Conservation (phyloP, 2,329 filamentous ascomycete species). For the Neodidymelliopsis sp. region DNA sequence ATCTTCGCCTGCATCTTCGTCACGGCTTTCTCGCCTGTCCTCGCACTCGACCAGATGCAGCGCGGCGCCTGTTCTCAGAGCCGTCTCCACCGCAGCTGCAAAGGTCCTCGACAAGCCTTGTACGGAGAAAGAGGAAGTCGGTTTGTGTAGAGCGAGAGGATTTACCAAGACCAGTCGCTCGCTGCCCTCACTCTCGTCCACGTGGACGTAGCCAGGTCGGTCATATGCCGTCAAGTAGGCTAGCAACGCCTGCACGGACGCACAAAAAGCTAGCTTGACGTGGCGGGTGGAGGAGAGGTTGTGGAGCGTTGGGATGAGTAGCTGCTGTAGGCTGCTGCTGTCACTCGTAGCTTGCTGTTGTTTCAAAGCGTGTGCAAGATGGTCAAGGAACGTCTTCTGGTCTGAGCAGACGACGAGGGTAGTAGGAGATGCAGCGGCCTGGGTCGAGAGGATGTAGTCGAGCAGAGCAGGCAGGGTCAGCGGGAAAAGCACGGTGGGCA, state of each 20-base stretch:
- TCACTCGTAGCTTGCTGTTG: slow-evolving; percentile 15
- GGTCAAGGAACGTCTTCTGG: slow-evolving; percentile 68
- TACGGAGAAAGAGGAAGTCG: slow-evolving; percentile 76
- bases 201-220: slow-evolving; percentile 15
- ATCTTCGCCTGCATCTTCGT: slow-evolving; percentile 62
- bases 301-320: slow-evolving; percentile 71
- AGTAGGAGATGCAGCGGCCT: slow-evolving; percentile 61
- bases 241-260: slow-evolving; percentile 78
- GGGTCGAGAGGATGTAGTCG: slow-evolving; percentile 65
- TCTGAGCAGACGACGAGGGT: slow-evolving; percentile 76
- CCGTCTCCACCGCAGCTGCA: slow-evolving; percentile 69
- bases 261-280: slow-evolving; percentile 74
- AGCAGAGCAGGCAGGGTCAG: slow-evolving; percentile 63
- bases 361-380: slow-evolving; percentile 62
- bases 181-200: slow-evolving; percentile 12
- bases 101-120: slow-evolving; percentile 72
- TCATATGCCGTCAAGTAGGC: slow-evolving; percentile 70
- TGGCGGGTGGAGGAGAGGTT: slow-evolving; percentile 73
- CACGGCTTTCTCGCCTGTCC: slow-evolving; percentile 33
- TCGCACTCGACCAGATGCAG: slow-evolving; percentile 55
- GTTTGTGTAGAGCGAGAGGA: slow-evolving; percentile 69
- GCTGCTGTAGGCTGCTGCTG: slow-evolving; percentile 32
- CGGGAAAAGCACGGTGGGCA: slow-evolving; percentile 50
- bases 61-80: slow-evolving; percentile 46
- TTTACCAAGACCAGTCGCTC: slow-evolving; percentile 68